A percentile compares a stretch with the other conserved stretches of the same genome.
Conservation (phyloP, 805 yeast species). For the Starmera caribaea region DNA sequence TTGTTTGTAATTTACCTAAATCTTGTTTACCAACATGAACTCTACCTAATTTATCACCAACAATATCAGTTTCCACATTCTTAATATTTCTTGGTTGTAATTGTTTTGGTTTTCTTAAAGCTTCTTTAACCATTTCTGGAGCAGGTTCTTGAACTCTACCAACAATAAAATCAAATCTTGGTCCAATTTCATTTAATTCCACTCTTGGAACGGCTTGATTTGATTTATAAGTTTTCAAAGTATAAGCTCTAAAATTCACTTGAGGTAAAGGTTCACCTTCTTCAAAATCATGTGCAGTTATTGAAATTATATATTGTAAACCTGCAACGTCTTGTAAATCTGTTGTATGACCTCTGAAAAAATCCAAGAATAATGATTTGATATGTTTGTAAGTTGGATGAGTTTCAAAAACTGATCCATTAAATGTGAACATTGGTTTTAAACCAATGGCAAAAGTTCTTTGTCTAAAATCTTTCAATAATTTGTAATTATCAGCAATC, state of each 20-base stretch:
- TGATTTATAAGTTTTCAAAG: constrained; percentile 68
- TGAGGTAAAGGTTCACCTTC: constrained; percentile 62
- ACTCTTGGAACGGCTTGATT: constrained; percentile 90
- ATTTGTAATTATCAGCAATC: constrained; percentile 56
- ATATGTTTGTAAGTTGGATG: constrained; percentile 80
- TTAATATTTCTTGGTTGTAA: constrained; percentile 74
- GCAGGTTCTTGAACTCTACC: constrained; percentile 80
- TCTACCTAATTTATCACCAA: constrained; percentile 97
- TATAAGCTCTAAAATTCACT: constrained; percentile 86
- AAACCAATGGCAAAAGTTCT: constrained; percentile 78
- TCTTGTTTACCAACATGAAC: constrained; percentile 96
- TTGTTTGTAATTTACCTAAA: constrained; percentile 78
- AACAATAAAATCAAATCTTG: constrained; percentile 84
- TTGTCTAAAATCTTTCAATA: constrained; percentile 72
- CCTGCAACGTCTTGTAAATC: constrained; percentile 90
- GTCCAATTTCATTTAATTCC: constrained; percentile 91
- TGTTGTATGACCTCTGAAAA: constrained; percentile 78
- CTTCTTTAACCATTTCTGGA: constrained; percentile 87
- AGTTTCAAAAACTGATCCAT: constrained; percentile 84
- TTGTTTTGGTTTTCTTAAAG: constrained; percentile 71
- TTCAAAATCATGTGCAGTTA: constrained; percentile 70
- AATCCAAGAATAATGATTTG: constrained; percentile 83
- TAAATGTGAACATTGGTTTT: constrained; percentile 90
- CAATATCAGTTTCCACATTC: constrained; percentile 75
- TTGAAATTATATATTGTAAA: constrained; percentile 78